phyloP scores from a whole-genome alignment of 495 filamentous ascomycete genomes.

The Daldinia concentrica region DNA sequence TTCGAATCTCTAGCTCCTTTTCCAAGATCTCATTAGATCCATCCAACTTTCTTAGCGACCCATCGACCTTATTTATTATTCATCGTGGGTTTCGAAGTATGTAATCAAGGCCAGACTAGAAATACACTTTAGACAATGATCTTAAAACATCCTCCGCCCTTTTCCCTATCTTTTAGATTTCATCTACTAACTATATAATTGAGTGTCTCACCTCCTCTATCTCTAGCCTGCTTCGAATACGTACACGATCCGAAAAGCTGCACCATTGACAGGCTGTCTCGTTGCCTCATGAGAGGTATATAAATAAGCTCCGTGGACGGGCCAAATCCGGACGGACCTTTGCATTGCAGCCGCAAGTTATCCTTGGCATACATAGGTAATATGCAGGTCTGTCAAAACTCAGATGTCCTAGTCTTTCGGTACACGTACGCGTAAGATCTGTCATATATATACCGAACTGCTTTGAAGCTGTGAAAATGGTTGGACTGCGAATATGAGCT shows the following conservation, averaged over 20 bases:
- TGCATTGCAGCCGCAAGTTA: constrained; percentile 22
- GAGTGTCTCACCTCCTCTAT: neutral
- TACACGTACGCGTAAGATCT: constrained; percentile 9
- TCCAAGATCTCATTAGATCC: constrained; percentile 5
- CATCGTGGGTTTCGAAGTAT: neutral
- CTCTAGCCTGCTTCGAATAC: constrained; percentile 3
- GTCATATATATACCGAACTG: neutral
- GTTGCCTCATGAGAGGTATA: neutral
- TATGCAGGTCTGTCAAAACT: neutral
- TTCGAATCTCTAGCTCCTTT: neutral
- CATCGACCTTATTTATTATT: neutral
- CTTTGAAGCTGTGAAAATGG: neutral
- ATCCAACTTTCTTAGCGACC: neutral
- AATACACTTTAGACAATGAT: neutral
- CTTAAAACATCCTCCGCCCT: neutral
- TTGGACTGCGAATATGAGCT: neutral
- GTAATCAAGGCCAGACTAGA: no score
- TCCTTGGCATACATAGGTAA: constrained; percentile 11
- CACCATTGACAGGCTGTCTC: neutral
- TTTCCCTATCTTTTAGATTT: neutral
- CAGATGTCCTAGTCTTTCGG: neutral
- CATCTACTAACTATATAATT: neutral
- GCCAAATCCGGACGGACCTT: constrained; percentile 17
- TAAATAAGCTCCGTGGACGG: constrained; percentile 11
- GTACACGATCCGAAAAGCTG: neutral